Conservation (phyloP, 208 protist genomes). For the Wallacemonas sp. region DNA sequence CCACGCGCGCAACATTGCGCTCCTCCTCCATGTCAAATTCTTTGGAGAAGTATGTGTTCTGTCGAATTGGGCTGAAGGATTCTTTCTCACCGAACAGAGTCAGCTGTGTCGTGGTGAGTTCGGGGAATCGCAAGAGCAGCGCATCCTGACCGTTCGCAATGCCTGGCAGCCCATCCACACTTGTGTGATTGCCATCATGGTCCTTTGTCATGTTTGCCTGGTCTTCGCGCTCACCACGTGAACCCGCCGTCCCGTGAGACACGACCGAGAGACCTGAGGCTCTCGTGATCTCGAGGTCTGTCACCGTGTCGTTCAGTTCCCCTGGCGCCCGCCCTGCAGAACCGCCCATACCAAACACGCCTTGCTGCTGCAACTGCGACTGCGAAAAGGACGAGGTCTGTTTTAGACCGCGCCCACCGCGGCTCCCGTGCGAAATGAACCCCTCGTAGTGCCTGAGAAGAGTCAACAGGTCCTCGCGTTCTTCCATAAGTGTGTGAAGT, state of each 20-base stretch:
- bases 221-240: neutral
- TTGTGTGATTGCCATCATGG: neutral
- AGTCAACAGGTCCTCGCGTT: slow-evolving; percentile 32
- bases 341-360: neutral
- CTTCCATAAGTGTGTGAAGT: slow-evolving; percentile 28
- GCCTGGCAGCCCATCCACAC: neutral
- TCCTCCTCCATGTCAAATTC: slow-evolving; percentile 10
- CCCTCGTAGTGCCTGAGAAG: slow-evolving; percentile 37
- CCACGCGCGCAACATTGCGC: slow-evolving; percentile 2
- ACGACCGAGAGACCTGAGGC: neutral
- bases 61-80: slow-evolving; percentile 24
- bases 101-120: slow-evolving; percentile 31
- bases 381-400: neutral
- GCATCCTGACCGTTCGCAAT: neutral
- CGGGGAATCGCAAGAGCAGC: slow-evolving; percentile 12
- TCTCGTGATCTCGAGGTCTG: neutral
- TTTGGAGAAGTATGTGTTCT: slow-evolving; percentile 13
- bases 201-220: neutral
- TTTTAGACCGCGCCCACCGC: slow-evolving; percentile 4
- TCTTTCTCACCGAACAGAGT: slow-evolving; percentile 32
- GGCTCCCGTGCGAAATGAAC: slow-evolving; percentile 22
- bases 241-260: neutral
- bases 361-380: neutral
- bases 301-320: neutral
- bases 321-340: neutral